Evolutionary conservation across 371 early-diverging fungal species (phyloP).

Genomic region (Chytridium lagenaria): DNA sequence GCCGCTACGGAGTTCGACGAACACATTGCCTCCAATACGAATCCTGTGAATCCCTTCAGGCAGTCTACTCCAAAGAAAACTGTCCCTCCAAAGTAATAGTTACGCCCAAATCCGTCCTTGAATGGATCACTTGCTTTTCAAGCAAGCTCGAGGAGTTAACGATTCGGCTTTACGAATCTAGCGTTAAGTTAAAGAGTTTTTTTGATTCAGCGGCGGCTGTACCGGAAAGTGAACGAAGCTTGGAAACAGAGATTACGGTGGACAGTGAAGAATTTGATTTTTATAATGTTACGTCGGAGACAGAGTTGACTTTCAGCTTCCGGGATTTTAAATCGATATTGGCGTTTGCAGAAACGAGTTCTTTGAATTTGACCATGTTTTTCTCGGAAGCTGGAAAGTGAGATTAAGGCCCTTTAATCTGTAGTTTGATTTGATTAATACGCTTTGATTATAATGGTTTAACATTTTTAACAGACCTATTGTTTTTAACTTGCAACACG

Average conservation of each 20-base stretch:
- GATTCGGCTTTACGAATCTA: constrained; percentile 40
- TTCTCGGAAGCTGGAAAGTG: constrained; percentile 49
- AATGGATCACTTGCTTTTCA: constrained; percentile 63
- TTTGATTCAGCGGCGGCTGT: constrained; percentile 31
- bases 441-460: background rate
- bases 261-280: constrained; percentile 51
- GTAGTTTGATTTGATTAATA: no score
- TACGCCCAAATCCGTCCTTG: constrained; percentile 57
- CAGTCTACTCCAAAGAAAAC: constrained; percentile 56
- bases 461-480: constrained; percentile 26
- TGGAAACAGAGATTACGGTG: constrained; percentile 52
- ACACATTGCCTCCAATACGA: constrained; percentile 66
- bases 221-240: constrained; percentile 30
- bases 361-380: constrained; percentile 38
- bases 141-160: constrained; percentile 65
- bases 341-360: constrained; percentile 44
- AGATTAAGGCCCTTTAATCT: background rate
- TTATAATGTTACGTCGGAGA: constrained; percentile 35
- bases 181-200: constrained; percentile 60
- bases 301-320: constrained; percentile 44
- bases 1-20: constrained; percentile 62
- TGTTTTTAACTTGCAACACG: constrained; percentile 27
- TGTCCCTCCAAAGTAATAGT: constrained; percentile 54
- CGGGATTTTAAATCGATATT: constrained; percentile 52
- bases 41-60: constrained; percentile 54